Evolutionary conservation across 1,284 basidiomycete genomes (phyloP).

Genomic region (Tremellales sp.): DNA sequence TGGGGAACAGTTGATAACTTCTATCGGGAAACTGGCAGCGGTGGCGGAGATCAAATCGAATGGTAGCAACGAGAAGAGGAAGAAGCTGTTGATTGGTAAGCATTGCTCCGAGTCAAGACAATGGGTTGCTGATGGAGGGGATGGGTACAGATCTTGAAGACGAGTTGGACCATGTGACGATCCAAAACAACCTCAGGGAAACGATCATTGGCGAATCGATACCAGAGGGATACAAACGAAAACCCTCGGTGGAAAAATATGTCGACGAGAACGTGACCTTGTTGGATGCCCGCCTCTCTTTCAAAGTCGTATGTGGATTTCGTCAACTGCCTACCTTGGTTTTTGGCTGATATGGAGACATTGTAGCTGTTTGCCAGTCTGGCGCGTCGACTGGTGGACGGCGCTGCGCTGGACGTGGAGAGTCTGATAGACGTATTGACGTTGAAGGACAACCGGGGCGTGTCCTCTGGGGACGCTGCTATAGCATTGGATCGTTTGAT

Average conservation of each 20-base stretch:
- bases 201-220: conserved; percentile 16
- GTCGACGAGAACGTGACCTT: conserved; percentile 12
- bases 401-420: conserved; percentile 48
- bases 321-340: conserved; percentile 7
- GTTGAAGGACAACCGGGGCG: conserved; percentile 50
- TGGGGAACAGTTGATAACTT: conserved; percentile 69
- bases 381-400: conserved; percentile 37
- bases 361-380: conserved; percentile 26
- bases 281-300: conserved; percentile 25
- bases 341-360: background rate
- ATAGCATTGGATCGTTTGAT: conserved; percentile 51
- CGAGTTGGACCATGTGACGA: conserved; percentile 53
- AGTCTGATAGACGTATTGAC: conserved; percentile 55
- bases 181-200: conserved; percentile 51
- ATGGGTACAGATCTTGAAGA: conserved; percentile 49
- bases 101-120: background rate
- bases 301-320: conserved; percentile 22
- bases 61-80: conserved; percentile 14
- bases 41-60: conserved; percentile 63
- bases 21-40: conserved; percentile 82
- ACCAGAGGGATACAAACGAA: background rate
- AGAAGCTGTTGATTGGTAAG: conserved; percentile 20
- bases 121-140: background rate
- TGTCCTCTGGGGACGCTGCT: conserved; percentile 47
- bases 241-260: conserved; percentile 11